Evolutionary conservation across 2,329 filamentous ascomycete genomes (phyloP).

Genomic region (Lojkania enalia): DNA sequence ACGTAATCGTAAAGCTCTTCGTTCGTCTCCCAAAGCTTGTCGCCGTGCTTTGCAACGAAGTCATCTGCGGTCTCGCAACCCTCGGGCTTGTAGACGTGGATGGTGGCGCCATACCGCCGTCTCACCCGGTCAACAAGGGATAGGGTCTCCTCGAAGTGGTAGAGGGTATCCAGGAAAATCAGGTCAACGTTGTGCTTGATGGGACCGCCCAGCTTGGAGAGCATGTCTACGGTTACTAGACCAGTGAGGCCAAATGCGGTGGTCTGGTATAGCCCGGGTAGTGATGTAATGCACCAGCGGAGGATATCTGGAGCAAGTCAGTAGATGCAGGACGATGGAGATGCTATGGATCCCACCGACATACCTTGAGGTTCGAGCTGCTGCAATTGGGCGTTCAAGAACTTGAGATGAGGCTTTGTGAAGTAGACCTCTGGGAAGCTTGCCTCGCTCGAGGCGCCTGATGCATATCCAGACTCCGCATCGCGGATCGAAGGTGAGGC

Average conservation of each 20-base stretch:
- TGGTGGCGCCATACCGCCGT: constrained; percentile 72
- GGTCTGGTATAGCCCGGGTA: constrained; percentile 75
- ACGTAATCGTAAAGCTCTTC: constrained; percentile 94
- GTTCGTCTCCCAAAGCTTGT: constrained; percentile 80
- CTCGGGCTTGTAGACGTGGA: constrained; percentile 89
- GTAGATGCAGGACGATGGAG: constrained; percentile 10
- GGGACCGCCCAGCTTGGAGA: constrained; percentile 70
- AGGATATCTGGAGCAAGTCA: constrained; percentile 67
- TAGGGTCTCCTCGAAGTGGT: constrained; percentile 57
- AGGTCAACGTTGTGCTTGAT: constrained; percentile 58
- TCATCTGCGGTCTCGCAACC: constrained; percentile 72
- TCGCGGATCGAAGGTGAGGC: constrained; percentile 42
- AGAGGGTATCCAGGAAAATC: constrained; percentile 59
- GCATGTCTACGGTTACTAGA: constrained; percentile 63
- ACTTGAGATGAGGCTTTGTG: constrained; percentile 83
- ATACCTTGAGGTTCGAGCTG: constrained; percentile 77
- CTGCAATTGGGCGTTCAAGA: constrained; percentile 87
- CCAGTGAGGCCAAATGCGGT: constrained; percentile 57
- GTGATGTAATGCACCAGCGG: constrained; percentile 85
- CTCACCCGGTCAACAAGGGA: constrained; percentile 67
- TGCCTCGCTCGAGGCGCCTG: constrained; percentile 64
- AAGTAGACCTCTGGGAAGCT: constrained; percentile 78
- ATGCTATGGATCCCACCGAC: constrained; percentile 25
- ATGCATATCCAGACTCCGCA: constrained; percentile 80
- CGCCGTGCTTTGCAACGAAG: constrained; percentile 81